phyloP scores from a whole-genome alignment of 352 stramenopile species.

The Pythium sukuiense region DNA sequence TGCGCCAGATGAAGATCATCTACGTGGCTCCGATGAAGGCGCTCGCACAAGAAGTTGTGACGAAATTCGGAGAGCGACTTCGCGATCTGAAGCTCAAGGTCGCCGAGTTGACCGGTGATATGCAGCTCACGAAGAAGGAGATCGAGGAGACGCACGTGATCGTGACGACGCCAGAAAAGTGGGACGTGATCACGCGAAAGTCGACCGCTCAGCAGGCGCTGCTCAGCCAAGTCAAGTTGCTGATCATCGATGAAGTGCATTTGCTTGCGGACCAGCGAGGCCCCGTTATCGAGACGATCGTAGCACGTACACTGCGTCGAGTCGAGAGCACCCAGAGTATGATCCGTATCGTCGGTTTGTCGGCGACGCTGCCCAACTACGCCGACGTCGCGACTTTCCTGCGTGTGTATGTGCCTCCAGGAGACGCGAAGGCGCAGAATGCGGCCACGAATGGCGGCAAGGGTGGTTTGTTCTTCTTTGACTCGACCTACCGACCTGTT shows the following conservation, averaged over 20 bases:
- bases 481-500: slow-evolving; percentile 96
- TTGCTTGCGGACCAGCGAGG: slow-evolving; percentile 98
- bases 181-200: slow-evolving; percentile 99
- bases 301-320: slow-evolving; percentile 96
- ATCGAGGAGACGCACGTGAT: slow-evolving; percentile 96
- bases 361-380: slow-evolving; percentile 99
- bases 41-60: slow-evolving; percentile 98
- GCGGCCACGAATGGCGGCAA: slow-evolving; percentile 70
- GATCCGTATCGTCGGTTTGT: slow-evolving; percentile 98
- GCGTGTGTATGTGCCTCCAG: slow-evolving; percentile 84
- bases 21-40: slow-evolving; percentile 98
- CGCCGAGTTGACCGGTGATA: slow-evolving; percentile 97
- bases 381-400: slow-evolving; percentile 98
- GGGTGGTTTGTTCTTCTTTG: slow-evolving; percentile 98
- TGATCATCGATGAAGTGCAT: slow-evolving; percentile 99
- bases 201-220: slow-evolving; percentile 89
- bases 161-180: slow-evolving; percentile 99
- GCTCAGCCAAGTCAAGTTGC: slow-evolving; percentile 90
- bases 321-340: slow-evolving; percentile 97
- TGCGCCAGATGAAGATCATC: slow-evolving; percentile 92
- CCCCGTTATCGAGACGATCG: slow-evolving; percentile 99
- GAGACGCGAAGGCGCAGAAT: slow-evolving; percentile 54
- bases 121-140: slow-evolving; percentile 97
- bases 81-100: slow-evolving; percentile 71
- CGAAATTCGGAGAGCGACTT: slow-evolving; percentile 95